Evolutionary conservation across 176 grass and related monocot genomes (phyloP), one percentile per base, ranked within the genome.

Genomic region (Zoysia japonica): DNA sequence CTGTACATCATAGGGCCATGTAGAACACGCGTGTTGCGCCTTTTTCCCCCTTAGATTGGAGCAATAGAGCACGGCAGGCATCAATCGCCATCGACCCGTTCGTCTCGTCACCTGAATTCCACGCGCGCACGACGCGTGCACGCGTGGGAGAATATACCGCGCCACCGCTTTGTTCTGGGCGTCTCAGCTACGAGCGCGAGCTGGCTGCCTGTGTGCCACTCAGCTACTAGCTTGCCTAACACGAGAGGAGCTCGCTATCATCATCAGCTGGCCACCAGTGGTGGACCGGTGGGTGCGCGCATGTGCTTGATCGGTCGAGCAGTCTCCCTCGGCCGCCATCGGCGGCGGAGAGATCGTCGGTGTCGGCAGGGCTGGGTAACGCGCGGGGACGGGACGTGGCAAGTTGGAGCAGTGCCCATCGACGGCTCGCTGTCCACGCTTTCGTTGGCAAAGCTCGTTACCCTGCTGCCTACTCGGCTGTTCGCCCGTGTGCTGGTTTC

Each of bases 341-440:
- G 7, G 2, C 56, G n/a, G 1, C 56, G 56, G 5, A 5, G 45
- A 9, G 28, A 28, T 28, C 28, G 28, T 28, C 28, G 28, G 28
- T 28, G 28, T 28, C 28, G 28, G 28, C 28, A 28, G 28, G 28
- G 28, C 28, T 28, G 28, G 28, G 28, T 28, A 28, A 28, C 28
- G 28, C 28, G 28, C 28, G 28, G 28, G 28, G 28, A 0, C 28
- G 28, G 28, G 28, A 28, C 28, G 28, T 28, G 28, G 28, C 28
- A 0, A 28, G 28, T 28, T 28, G 28, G 28, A 28, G 28, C 28
- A 28, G 28, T 28, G 28, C 28, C 41, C 55, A 6, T 2, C 56
- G 7, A 10, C 15, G 55, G 51, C 46, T 76, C 46, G 15, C 64
- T 70, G 63, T 66, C 72, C 13, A 20, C 46, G 55, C 78, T 87